Evolutionary conservation across 345 rosid genomes (phyloP).

Genomic region (Schrenkiella parvula): DNA sequence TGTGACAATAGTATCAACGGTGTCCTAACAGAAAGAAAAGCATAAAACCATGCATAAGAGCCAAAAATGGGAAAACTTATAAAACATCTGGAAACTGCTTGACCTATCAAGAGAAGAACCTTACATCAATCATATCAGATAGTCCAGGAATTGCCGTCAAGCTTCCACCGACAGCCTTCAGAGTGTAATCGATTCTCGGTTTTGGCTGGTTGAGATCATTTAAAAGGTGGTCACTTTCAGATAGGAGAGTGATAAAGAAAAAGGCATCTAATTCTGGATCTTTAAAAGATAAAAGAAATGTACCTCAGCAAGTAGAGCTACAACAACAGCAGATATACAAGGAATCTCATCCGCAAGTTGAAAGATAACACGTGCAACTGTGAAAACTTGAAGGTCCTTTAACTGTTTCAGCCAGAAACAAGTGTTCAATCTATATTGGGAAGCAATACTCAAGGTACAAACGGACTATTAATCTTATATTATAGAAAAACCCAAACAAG

Average conservation of each 20-base stretch:
- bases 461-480: neutral
- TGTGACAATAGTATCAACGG: slow-evolving; percentile 72
- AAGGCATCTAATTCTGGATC: neutral
- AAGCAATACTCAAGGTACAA: neutral
- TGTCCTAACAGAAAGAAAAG: slow-evolving; percentile 55
- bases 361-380: slow-evolving; percentile 89
- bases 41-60: neutral
- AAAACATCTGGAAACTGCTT: neutral
- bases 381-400: slow-evolving; percentile 96
- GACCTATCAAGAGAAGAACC: slow-evolving; percentile 27
- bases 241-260: slow-evolving; percentile 2
- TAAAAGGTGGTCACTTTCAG: slow-evolving; percentile 13
- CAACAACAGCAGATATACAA: slow-evolving; percentile 95
- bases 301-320: slow-evolving; percentile 97
- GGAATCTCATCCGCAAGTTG: slow-evolving; percentile 99
- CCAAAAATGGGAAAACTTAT: neutral
- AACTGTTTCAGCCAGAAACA: slow-evolving; percentile 50
- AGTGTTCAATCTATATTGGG: neutral
- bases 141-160: slow-evolving; percentile 92
- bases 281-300: neutral
- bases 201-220: slow-evolving; percentile 65
- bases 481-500: neutral
- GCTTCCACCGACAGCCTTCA: slow-evolving; percentile 99
- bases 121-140: slow-evolving; percentile 97
- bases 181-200: slow-evolving; percentile 90